Evolutionary conservation across 192 early-diverging fungal species (phyloP).

Genomic region (Cladochytrium replicatum): DNA sequence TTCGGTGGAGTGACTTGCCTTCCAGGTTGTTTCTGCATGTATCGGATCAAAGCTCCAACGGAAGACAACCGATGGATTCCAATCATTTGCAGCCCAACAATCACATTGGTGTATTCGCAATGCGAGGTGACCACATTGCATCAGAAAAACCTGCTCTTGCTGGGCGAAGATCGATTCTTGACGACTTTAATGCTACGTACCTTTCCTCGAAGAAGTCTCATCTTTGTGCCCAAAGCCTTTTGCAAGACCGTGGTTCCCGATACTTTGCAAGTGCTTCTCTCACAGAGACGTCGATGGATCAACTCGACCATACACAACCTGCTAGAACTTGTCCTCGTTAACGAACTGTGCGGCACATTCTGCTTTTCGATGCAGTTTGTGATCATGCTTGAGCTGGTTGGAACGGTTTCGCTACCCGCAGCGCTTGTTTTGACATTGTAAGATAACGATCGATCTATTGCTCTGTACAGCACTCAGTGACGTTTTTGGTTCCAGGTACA

Average conservation of each 20-base stretch:
- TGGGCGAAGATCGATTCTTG: slow-evolving; percentile 94
- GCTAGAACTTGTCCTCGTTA: slow-evolving; percentile 83
- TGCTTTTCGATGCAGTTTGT: slow-evolving; percentile 88
- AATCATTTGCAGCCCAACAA: slow-evolving; percentile 72
- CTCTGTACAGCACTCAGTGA: no score
- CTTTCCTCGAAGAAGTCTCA: slow-evolving; percentile 88
- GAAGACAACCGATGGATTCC: slow-evolving; percentile 8
- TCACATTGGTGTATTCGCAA: slow-evolving; percentile 47
- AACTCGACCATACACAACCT: slow-evolving; percentile 97
- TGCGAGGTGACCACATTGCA: slow-evolving; percentile 57
- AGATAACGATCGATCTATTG: no score
- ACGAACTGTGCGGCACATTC: slow-evolving; percentile 89
- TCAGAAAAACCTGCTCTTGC: slow-evolving; percentile 84
- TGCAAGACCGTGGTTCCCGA: slow-evolving; percentile 89
- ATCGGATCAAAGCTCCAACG: slow-evolving; percentile 62
- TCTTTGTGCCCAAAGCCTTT: slow-evolving; percentile 85
- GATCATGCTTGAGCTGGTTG: slow-evolving; percentile 81
- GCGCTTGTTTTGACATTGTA: slow-evolving; percentile 81
- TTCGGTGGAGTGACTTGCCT: slow-evolving; percentile 95
- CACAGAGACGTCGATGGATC: slow-evolving; percentile 92
- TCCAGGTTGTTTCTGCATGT: slow-evolving; percentile 93
- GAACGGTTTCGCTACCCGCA: slow-evolving; percentile 78
- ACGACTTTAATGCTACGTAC: slow-evolving; percentile 88
- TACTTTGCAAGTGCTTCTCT: slow-evolving; percentile 72
- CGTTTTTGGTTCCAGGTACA: no score